Conservation (phyloP, 768 basidiomycete genomes). For the Lentinula sp. region DNA sequence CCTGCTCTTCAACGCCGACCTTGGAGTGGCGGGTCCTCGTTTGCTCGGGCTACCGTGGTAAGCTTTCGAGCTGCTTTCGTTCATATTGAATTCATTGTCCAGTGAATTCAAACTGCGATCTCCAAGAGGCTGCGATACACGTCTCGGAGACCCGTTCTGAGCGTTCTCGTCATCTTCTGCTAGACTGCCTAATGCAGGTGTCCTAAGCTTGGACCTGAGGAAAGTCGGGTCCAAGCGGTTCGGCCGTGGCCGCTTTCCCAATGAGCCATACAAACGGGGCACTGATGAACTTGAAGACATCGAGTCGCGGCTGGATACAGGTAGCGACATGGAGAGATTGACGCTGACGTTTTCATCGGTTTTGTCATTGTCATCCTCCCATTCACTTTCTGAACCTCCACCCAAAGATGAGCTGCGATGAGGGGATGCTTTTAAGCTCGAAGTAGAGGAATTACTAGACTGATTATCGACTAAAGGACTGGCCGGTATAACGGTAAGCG, state of each 20-base stretch:
- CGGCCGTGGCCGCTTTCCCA: conserved; percentile 47
- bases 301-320: conserved; percentile 25
- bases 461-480: conserved; percentile 27
- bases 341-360: conserved; percentile 71
- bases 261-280: conserved; percentile 22
- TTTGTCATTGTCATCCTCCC: conserved; percentile 86
- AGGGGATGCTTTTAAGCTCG: conserved; percentile 21
- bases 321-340: conserved; percentile 43
- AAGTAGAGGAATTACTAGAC: conserved; percentile 16
- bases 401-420: conserved; percentile 38
- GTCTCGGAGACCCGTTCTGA: conserved; percentile 22
- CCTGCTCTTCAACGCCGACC: conserved; percentile 34
- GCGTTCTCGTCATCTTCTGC: conserved; percentile 65
- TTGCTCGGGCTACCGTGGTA: conserved; percentile 37
- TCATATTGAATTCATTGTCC: conserved; percentile 13
- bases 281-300: conserved; percentile 13
- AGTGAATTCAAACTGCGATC: conserved; percentile 60
- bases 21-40: conserved; percentile 46
- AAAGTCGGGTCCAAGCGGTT: conserved; percentile 69
- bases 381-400: conserved; percentile 76
- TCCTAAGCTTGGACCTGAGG: conserved; percentile 48
- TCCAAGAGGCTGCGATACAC: conserved; percentile 41
- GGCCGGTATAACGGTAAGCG: conserved; percentile 37
- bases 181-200: conserved; percentile 52
- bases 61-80: conserved; percentile 3